Evolutionary conservation across 2,329 filamentous ascomycete genomes (phyloP).

Genomic region (Colletotrichum falcatum): DNA sequence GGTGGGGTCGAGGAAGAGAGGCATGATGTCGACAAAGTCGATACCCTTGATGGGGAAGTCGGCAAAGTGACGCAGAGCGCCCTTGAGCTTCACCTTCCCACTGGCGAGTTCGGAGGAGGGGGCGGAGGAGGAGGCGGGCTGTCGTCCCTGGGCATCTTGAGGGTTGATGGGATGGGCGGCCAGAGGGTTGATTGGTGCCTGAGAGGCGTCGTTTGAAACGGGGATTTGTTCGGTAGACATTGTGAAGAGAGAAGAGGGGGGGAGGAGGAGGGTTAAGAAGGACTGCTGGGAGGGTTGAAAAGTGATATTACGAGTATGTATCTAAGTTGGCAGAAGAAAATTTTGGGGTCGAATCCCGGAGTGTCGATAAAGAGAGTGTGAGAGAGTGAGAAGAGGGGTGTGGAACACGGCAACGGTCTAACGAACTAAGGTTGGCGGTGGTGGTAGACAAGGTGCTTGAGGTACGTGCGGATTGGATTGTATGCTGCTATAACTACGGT

Average conservation of each 20-base stretch:
- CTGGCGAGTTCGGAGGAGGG: conserved; percentile 73
- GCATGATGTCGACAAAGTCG: conserved; percentile 97
- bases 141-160: conserved; percentile 72
- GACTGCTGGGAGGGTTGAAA: conserved; percentile 43
- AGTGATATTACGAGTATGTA: conserved; percentile 39
- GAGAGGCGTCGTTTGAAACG: conserved; percentile 37
- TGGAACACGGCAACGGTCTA: conserved; percentile 31
- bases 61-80: conserved; percentile 83
- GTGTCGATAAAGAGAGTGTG: conserved; percentile 17
- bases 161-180: conserved; percentile 48
- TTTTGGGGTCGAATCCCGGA: conserved; percentile 44
- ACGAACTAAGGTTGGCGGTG: conserved; percentile 15
- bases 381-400: conserved; percentile 32
- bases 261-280: conserved; percentile 43
- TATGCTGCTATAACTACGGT: conserved; percentile 27
- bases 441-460: conserved; percentile 15
- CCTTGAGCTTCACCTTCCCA: conserved; percentile 78
- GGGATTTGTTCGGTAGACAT: conserved; percentile 47
- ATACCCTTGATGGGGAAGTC: conserved; percentile 95
- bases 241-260: conserved; percentile 50
- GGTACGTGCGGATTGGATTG: conserved; percentile 36
- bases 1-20: conserved; percentile 84
- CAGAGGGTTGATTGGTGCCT: conserved; percentile 47
- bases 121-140: conserved; percentile 72
- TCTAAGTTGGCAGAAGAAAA: conserved; percentile 40